Conservation (phyloP, 2,329 filamentous ascomycete genomes). For the Fusarium sp. region DNA sequence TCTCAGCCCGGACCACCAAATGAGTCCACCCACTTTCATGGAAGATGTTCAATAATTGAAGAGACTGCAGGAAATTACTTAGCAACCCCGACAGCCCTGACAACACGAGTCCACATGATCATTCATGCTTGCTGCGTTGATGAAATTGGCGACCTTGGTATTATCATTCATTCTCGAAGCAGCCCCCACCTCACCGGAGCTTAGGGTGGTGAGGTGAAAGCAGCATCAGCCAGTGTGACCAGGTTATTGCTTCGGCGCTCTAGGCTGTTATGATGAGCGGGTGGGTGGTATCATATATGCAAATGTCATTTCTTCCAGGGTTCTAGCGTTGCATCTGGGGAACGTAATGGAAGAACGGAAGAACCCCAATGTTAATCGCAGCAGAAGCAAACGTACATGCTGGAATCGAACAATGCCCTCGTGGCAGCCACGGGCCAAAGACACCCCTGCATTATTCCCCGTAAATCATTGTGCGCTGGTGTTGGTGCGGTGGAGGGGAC, state of each 20-base stretch:
- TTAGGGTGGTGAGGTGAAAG: constrained; percentile 30
- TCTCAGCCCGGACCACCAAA: constrained; percentile 49
- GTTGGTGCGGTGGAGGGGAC: constrained; percentile 24
- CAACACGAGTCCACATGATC: constrained; percentile 38
- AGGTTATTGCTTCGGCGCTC: not conserved
- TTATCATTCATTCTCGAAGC: constrained; percentile 26
- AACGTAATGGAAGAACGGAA: constrained; percentile 34
- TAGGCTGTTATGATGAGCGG: not conserved
- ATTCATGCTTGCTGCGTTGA: constrained; percentile 24
- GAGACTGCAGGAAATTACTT: constrained; percentile 42
- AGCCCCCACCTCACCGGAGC: constrained; percentile 45
- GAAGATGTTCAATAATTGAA: constrained; percentile 34
- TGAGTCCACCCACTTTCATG: constrained; percentile 29
- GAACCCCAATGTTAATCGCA: constrained; percentile 39
- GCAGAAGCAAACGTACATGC: constrained; percentile 46
- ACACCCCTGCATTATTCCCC: constrained; percentile 44
- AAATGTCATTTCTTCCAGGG: constrained; percentile 14
- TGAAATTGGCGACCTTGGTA: constrained; percentile 41
- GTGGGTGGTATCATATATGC: not conserved
- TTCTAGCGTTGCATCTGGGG: constrained; percentile 42
- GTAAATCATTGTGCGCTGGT: constrained; percentile 10
- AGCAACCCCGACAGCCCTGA: constrained; percentile 19
- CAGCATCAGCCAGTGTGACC: constrained; percentile 6
- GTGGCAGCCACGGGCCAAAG: constrained; percentile 50
- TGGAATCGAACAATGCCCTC: constrained; percentile 42